Conservation (phyloP, 2,329 filamentous ascomycete genomes). For the Colletotrichum cuscutae region DNA sequence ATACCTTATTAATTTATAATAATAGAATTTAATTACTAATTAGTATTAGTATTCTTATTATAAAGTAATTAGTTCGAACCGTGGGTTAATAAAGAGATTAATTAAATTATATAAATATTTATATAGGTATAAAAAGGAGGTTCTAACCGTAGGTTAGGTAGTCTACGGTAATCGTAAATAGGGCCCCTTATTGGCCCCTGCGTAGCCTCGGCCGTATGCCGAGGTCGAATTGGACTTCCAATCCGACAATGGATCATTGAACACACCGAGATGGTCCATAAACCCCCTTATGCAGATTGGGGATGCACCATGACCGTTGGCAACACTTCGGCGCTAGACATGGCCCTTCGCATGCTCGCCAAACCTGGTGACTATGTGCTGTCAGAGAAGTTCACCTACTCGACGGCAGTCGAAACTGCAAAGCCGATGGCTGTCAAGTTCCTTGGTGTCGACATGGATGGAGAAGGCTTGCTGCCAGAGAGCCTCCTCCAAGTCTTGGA, state of each 20-base stretch:
- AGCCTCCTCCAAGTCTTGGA: neutral
- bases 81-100: no score
- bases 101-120: no score
- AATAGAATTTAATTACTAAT: no score
- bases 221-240: no score
- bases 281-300: constrained; percentile 80
- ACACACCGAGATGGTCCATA: constrained; percentile 79
- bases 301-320: constrained; percentile 66
- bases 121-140: no score
- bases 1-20: no score
- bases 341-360: neutral
- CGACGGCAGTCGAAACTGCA: neutral
- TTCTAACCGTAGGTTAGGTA: no score
- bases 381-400: neutral
- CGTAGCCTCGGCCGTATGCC: no score
- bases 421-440: neutral
- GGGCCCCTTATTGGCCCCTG: no score
- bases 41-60: no score
- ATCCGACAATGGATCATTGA: constrained; percentile 79
- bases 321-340: neutral
- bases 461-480: neutral
- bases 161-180: no score
- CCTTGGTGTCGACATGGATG: neutral
- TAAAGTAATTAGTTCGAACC: no score
- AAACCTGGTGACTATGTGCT: neutral